These are phyloP conservation scores for Trichomonas tenax DNA, from an alignment of 208 protist genomes.

Conservation along the genomic window DNA sequence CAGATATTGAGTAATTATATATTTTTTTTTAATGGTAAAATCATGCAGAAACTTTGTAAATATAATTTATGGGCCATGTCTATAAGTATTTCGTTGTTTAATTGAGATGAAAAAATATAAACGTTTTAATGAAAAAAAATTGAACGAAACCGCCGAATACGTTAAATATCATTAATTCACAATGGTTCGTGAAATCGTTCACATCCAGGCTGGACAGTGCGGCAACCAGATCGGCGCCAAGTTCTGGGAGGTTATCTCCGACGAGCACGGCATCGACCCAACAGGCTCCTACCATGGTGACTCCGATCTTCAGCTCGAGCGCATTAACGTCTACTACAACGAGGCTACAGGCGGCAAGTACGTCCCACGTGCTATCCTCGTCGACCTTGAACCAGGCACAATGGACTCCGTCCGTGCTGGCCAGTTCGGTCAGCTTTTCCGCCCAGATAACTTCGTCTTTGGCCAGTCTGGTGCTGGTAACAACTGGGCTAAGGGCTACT, in stretches of 20 bases:
- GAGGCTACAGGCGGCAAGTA: slow-evolving; percentile 70
- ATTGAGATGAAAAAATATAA: neutral
- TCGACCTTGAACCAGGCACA: slow-evolving; percentile 75
- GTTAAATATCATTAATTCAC: neutral
- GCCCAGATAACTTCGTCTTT: no score
- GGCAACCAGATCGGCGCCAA: slow-evolving; percentile 38
- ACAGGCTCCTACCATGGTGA: slow-evolving; percentile 74
- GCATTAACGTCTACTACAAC: slow-evolving; percentile 94
- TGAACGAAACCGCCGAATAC: neutral
- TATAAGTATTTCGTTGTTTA: no score
- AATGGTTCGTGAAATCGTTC: slow-evolving; percentile 67
- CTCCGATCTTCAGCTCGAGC: slow-evolving; percentile 79
- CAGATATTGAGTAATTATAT: no score
- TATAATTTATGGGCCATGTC: no score
- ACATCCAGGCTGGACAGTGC: slow-evolving; percentile 69
- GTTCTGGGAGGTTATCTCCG: slow-evolving; percentile 55
- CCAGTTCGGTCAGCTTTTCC: no score
- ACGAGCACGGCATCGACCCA: slow-evolving; percentile 64
- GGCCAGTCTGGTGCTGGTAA: no score
- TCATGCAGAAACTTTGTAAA: no score
- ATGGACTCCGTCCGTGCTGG: no score
- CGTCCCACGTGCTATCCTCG: slow-evolving; percentile 65
- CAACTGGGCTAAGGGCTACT: no score
- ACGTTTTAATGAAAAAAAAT: neutral
- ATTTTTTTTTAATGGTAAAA: no score